Evolutionary conservation across 768 basidiomycete genomes (phyloP).

Genomic region (Termitomyces sp.): DNA sequence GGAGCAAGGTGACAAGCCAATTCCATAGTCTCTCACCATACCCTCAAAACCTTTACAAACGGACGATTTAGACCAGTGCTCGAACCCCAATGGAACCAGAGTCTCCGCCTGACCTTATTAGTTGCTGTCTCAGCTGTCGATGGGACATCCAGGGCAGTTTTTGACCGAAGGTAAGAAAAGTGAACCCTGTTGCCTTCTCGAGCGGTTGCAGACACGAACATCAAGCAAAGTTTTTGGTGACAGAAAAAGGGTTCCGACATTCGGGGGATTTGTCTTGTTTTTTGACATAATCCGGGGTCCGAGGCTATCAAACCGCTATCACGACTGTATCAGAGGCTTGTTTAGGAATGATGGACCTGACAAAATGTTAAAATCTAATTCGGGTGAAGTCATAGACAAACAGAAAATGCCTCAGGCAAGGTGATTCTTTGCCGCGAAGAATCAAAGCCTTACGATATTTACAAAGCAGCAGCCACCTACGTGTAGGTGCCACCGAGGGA

Average conservation of each 20-base stretch:
- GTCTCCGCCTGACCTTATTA: too few species aligned
- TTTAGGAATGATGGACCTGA: slow-evolving; percentile 6
- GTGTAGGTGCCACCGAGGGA: neutral
- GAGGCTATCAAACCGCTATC: neutral
- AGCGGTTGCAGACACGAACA: neutral
- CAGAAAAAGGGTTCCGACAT: neutral
- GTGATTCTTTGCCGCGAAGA: neutral
- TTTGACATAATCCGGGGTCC: neutral
- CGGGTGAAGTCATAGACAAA: slow-evolving; percentile 3
- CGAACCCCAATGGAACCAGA: too few species aligned
- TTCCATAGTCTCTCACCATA: neutral
- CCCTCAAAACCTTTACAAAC: neutral
- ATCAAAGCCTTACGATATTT: neutral
- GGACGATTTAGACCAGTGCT: neutral
- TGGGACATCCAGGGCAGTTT: neutral
- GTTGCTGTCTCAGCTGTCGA: neutral
- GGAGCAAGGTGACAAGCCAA: neutral
- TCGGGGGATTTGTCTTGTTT: too few species aligned
- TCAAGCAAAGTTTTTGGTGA: neutral
- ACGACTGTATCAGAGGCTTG: neutral
- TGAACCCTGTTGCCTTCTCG: neutral
- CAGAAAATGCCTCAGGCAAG: neutral
- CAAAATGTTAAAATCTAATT: slow-evolving; percentile 17
- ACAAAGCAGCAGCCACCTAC: neutral
- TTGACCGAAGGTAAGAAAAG: neutral